A percentile compares a stretch with the other conserved stretches of the same genome.
phyloP scores from a whole-genome alignment of 164 flowering plant genomes.

The Chimonanthus salicifolius region DNA sequence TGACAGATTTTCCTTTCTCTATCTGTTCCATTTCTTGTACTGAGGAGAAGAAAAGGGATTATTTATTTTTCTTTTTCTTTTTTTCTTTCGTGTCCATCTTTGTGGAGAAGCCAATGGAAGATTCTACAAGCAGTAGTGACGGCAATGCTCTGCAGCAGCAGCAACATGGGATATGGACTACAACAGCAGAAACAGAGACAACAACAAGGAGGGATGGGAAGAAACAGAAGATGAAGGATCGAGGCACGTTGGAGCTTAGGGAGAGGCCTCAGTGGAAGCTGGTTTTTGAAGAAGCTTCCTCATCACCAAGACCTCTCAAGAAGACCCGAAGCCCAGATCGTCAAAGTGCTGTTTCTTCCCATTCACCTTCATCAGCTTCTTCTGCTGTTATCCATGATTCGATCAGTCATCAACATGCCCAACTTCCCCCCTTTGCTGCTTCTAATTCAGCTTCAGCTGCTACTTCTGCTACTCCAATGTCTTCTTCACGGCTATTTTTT shows the following conservation, averaged over 20 bases:
- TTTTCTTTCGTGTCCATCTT: not conserved
- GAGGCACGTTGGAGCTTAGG: not conserved
- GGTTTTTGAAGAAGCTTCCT: conserved; percentile 55
- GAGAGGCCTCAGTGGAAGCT: conserved; percentile 43
- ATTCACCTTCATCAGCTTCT: conserved; percentile 9
- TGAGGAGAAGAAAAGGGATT: not conserved
- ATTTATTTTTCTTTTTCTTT: not conserved
- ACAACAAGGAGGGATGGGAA: not conserved
- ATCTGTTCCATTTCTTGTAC: not conserved
- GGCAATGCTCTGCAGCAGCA: too few relatives aligned
- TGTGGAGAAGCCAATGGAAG: not conserved
- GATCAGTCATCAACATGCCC: conserved; percentile 5
- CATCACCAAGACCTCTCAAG: conserved; percentile 54
- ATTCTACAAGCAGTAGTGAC: conserved; percentile 4
- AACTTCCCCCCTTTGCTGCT: conserved; percentile 11
- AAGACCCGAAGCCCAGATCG: conserved; percentile 62
- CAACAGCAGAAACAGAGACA: not conserved
- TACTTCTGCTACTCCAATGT: not conserved
- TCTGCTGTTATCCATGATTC: not conserved
- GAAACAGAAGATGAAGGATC: not conserved
- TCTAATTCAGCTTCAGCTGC: conserved; percentile 6
- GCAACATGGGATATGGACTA: not conserved
- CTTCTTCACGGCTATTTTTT: conserved; percentile 37
- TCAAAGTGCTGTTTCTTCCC: conserved; percentile 9
- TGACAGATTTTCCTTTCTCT: not conserved